phyloP scores from a whole-genome alignment of 176 grass and related monocot genomes.

The Lolium rigidum region DNA sequence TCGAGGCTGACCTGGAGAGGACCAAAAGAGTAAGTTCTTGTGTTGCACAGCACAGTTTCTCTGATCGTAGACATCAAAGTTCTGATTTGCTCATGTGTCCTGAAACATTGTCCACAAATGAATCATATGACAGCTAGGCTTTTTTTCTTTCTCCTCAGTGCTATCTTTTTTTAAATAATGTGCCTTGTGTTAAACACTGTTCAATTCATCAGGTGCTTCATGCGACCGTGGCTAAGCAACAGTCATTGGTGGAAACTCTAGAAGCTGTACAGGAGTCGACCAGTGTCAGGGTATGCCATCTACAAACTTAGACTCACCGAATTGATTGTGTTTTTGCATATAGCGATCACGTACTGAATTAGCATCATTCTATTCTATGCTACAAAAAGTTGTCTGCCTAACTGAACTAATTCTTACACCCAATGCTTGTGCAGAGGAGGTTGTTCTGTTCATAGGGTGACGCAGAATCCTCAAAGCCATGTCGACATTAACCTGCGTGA shows the following conservation, averaged over 20 bases:
- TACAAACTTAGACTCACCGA: not conserved
- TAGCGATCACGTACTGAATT: not conserved
- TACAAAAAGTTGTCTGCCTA: not conserved
- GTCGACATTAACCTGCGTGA: constrained; percentile 30
- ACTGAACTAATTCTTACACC: not conserved
- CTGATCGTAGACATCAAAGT: not conserved
- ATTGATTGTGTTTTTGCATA: not conserved
- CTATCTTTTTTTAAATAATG: not conserved
- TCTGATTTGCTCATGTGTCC: not conserved
- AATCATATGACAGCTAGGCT: no score
- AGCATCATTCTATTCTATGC: not conserved
- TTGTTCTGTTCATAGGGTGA: constrained; percentile 71
- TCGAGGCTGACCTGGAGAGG: constrained; percentile 83
- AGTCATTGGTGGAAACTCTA: constrained; percentile 63
- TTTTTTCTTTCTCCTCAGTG: not conserved
- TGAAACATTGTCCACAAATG: not conserved
- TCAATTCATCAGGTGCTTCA: constrained; percentile 54
- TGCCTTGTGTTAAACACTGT: not conserved
- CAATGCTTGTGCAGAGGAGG: constrained; percentile 60
- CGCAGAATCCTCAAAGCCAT: not conserved
- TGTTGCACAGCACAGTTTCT: not conserved
- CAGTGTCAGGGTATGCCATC: constrained; percentile 60
- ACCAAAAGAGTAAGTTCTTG: constrained; percentile 68
- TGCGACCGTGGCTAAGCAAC: constrained; percentile 58
- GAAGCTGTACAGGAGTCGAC: constrained; percentile 76